Conservation (phyloP, 495 filamentous ascomycete genomes). For the Aspergillus hancockii region DNA sequence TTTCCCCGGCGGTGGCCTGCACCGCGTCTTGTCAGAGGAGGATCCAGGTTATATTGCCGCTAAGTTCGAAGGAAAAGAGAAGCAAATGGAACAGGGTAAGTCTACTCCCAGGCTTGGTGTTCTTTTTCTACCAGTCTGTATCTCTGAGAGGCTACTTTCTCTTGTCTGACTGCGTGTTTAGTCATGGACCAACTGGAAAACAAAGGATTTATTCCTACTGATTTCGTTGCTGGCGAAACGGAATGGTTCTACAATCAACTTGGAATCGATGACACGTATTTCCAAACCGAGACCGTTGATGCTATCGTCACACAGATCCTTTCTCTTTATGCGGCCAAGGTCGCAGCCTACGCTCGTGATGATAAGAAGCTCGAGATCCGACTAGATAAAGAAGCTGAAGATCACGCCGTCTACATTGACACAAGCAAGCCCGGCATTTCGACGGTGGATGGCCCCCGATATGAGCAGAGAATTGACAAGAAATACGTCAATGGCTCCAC, state of each 20-base stretch:
- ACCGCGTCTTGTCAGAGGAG: constrained; percentile 75
- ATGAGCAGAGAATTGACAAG: constrained; percentile 89
- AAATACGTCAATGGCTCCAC: constrained; percentile 84
- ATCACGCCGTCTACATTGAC: constrained; percentile 98
- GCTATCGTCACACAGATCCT: constrained; percentile 92
- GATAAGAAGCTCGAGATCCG: constrained; percentile 93
- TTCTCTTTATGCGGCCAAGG: constrained; percentile 94
- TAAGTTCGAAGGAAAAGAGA: constrained; percentile 89
- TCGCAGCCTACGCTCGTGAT: constrained; percentile 89
- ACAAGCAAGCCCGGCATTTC: constrained; percentile 87
- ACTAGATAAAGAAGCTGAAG: constrained; percentile 88
- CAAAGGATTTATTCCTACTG: constrained; percentile 81
- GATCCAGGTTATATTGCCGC: constrained; percentile 96
- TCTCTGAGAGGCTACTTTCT: not conserved
- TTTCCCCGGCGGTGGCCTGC: constrained; percentile 62
- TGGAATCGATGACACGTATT: constrained; percentile 98
- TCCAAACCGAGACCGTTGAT: constrained; percentile 85
- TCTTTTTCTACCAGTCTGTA: not conserved
- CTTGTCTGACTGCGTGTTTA: constrained; percentile 18
- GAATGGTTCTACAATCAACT: constrained; percentile 97
- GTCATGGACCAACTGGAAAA: constrained; percentile 75
- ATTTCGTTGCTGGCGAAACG: constrained; percentile 81
- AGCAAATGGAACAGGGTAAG: constrained; percentile 89
- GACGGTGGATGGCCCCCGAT: constrained; percentile 73
- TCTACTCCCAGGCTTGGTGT: constrained; percentile 1